Percentiles rank a stretch among this genome's conserved stretches.
These are phyloP conservation scores for Dictyostelium brefeldianum DNA, from an alignment of 78 protist species.

Conservation along the genomic window DNA sequence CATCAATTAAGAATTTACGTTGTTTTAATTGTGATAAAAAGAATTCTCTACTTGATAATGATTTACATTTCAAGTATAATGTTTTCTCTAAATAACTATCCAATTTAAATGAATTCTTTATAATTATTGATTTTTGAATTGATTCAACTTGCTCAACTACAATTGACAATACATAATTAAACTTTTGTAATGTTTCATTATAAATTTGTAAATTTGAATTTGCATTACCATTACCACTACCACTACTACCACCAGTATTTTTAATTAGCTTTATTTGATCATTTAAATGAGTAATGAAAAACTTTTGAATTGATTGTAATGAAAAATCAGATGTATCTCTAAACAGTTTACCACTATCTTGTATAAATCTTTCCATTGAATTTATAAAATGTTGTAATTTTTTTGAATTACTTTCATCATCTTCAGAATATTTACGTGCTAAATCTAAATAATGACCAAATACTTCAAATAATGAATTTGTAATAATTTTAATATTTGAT, in stretches of 20 bases:
- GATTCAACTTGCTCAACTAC: conserved; percentile 35
- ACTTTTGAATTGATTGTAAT: conserved; percentile 12
- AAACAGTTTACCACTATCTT: conserved; percentile 38
- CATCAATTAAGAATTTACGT: conserved; percentile 33
- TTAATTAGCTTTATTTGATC: conserved; percentile 21
- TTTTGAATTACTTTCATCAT: neutral
- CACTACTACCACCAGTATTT: neutral
- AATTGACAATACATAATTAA: conserved; percentile 41
- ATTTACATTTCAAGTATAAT: neutral
- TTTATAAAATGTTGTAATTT: neutral
- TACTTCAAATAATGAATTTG: conserved; percentile 18
- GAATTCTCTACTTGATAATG: conserved; percentile 44
- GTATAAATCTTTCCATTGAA: conserved; percentile 28
- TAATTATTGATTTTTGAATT: conserved; percentile 1
- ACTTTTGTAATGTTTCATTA: conserved; percentile 44
- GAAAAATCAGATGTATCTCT: conserved; percentile 23
- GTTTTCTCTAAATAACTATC: conserved; percentile 57
- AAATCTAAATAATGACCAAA: conserved; percentile 39
- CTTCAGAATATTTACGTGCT: conserved; percentile 30
- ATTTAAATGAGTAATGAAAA: conserved; percentile 20
- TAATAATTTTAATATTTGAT: conserved; percentile 19
- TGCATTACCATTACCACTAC: neutral
- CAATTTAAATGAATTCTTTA: conserved; percentile 12
- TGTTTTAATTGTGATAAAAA: conserved; percentile 32
- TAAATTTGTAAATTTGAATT: neutral